Evolutionary conservation across 345 rosid genomes (phyloP).

Genomic region (Eucalyptus coolabah): DNA sequence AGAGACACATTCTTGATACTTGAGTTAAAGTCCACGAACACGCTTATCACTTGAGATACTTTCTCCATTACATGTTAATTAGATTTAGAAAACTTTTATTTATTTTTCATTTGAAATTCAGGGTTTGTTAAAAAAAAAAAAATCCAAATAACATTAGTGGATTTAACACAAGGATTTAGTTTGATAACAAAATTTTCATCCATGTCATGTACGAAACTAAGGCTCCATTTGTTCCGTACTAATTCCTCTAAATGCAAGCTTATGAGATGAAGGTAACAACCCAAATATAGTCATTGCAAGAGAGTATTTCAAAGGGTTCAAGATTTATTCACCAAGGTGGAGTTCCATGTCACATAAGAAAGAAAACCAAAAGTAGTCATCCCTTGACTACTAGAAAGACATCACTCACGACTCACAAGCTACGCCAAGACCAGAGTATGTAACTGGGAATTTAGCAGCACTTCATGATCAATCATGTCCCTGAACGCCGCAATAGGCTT

Average conservation of each 20-base stretch:
- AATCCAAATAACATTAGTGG: background rate
- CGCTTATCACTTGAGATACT: background rate
- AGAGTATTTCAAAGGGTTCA: background rate
- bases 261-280: background rate
- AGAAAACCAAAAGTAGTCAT: background rate
- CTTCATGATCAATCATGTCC: background rate
- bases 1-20: background rate
- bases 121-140: background rate
- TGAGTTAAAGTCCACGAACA: background rate
- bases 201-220: background rate
- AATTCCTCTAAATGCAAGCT: background rate
- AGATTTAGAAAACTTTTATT: background rate
- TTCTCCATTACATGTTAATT: background rate
- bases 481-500: slow-evolving; percentile 35
- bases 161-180: background rate
- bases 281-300: background rate
- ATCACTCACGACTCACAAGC: background rate
- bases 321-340: background rate
- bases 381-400: background rate
- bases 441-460: background rate
- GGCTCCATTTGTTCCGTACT: background rate
- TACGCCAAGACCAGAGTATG: background rate
- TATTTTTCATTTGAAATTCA: background rate
- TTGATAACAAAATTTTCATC: background rate
- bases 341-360: background rate